Evolutionary conservation across 306 rosid species (phyloP), one percentile per base, ranked within the genome.

Genomic region (Vigna hirtella): DNA sequence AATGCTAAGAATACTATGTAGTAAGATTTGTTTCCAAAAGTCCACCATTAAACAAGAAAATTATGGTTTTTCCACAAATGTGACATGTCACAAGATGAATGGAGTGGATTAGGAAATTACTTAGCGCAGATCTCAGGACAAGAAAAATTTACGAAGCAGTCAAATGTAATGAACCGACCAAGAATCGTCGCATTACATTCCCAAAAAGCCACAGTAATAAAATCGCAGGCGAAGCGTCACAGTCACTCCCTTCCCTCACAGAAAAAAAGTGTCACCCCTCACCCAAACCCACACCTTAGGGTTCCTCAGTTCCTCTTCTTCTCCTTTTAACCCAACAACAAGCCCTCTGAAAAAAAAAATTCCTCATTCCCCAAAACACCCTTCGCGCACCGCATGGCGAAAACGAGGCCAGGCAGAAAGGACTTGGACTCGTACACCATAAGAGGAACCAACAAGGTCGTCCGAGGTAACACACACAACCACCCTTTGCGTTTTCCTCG

Each of bases 371-470:
- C 64, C n/a, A 66, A 73, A 18, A 14, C 64, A 22, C 52, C 42
- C 38, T 72, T 55, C 28, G 8, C 1, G 9, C 28, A 3, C 1
- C 65, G 24, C 61, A 90, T 91, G 96, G 96, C 93, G 79, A 91
- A 66, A 18, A 66, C 71, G 42, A 82, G 85, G 84, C 91, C 92
- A 1, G 88, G 86, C 2, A 89, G 77, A 76, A 89, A 77, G 66
- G 97, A 89, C 88, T 14, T 83, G 66, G 91, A 89, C 73, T 87
- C 92, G 12, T 91, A 86, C 80, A 88, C 94, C 36, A 89, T 91
- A 81, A 75, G 79, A 84, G 97, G 94, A 59, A 88, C 97, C 83
- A 85, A 79, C 93, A 91, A 91, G 79, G 63, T 89, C 72, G 97
- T 91, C 32, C 67, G 87, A 86, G 97, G 97, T 91, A 77, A 74